Base-by-base conservation (phyloP, 2,329 filamentous ascomycete genomes). In the Byssothecium circinans region DNA sequence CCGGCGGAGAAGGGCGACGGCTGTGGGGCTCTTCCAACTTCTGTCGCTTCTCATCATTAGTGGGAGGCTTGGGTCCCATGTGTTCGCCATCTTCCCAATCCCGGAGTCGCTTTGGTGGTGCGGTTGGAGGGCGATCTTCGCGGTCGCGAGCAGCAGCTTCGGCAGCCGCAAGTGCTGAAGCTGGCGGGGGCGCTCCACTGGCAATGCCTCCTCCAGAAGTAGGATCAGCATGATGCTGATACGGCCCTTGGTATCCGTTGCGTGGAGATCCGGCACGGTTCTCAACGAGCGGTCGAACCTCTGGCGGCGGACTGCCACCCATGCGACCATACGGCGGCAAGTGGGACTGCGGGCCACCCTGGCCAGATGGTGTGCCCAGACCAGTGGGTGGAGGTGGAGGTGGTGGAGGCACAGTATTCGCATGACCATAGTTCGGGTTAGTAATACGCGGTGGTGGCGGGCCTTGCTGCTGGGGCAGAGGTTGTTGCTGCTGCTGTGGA, bases 251-350 rank as follows among this genome's bases (percentile, higher is more conserved):
- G 64, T 94, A 96, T 7, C 84, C 85, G 32, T 89, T 87, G 64
- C 91, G 91, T 49, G 91, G 91, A n/a, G 92, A 96, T n/a, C 89
- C 83, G 73, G 91, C 88, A 50, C 88, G 85, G 65, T 87, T 89
- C 57, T 96, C 91, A 56, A 92, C 82, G 54, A 94, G 81, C 1
- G 88, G 87, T 43, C 91, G 84, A 38, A 91, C 85, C 57, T 96
- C 92, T 41, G 87, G 83, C n/a, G 89, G 83, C 50, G 91, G 89
- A 68, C 88, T 95, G 61, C 84, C 32, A 7, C 48, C 84, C 23
- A 85, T 82, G 48, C 82, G 78, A 47, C 86, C 84, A 74, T 92
- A 96, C 1, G 61, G 57, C 59, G 89, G 86, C 60, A 90, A 74
- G 15, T 74, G 71, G 22, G 72, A 73, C 45, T 75, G 75, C 38